Evolutionary conservation across 2,329 filamentous ascomycete genomes (phyloP).

Genomic region (Helotiales sp.): DNA sequence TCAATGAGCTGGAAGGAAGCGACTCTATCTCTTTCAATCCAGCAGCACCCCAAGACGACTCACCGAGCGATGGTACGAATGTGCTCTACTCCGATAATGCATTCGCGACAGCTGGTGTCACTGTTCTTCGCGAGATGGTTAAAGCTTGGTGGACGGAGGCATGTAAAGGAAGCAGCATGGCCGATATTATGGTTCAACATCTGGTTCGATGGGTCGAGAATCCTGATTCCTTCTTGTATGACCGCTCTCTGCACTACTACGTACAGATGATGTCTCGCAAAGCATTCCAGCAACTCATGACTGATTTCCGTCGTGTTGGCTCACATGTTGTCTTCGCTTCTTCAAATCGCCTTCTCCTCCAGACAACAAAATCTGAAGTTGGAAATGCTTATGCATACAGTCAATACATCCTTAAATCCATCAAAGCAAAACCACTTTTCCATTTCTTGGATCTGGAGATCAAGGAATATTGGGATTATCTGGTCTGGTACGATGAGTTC

Average conservation of each 20-base stretch:
- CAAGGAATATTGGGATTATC: conserved; percentile 99
- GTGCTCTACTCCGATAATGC: conserved; percentile 84
- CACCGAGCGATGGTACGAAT: conserved; percentile 65
- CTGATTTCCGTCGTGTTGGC: conserved; percentile 91
- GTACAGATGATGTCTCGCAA: conserved; percentile 99
- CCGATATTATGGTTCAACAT: conserved; percentile 96
- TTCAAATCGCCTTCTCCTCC: conserved; percentile 84
- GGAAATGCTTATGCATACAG: conserved; percentile 96
- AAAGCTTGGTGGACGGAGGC: conserved; percentile 98
- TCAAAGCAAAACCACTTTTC: conserved; percentile 93
- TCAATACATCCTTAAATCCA: conserved; percentile 96
- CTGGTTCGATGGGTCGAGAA: conserved; percentile 97
- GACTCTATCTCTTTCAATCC: conserved; percentile 88
- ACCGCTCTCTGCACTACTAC: conserved; percentile 92
- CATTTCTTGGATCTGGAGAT: conserved; percentile 97
- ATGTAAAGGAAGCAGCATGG: conserved; percentile 88
- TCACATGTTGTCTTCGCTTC: conserved; percentile 96
- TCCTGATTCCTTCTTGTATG: conserved; percentile 92
- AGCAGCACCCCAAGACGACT: conserved; percentile 65
- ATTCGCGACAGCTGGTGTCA: conserved; percentile 89
- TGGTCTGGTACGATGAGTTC: conserved; percentile 98
- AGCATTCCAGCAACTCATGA: conserved; percentile 95
- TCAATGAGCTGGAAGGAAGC: conserved; percentile 92
- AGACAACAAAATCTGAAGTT: conserved; percentile 96
- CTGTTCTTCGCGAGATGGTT: conserved; percentile 95